Evolutionary conservation across 768 basidiomycete genomes (phyloP), one percentile per base, ranked within the genome.

Genomic region (Mycena alexandri): DNA sequence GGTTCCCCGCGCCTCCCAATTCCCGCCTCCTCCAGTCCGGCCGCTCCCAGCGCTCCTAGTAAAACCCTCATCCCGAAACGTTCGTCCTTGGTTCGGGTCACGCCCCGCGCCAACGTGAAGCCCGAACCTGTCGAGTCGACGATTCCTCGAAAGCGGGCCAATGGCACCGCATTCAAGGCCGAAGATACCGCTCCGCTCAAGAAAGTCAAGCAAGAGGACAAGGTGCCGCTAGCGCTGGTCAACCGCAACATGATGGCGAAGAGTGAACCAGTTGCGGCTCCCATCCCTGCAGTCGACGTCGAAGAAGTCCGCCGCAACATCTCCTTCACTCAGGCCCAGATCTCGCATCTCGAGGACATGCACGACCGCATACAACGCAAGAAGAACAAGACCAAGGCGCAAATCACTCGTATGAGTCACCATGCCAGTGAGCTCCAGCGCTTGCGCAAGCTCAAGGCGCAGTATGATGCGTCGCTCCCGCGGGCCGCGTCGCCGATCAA

Each of bases 171-270:
- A 43, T 25, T 43, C 55, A 38, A 38, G 5, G 25, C 33, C 42
- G 55, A 57, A 17, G 11, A 42, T 12, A 57, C 55, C n/a, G 44
- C 29, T 19, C 55, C 55, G 24, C 42, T 51, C n/a, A 80, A 80
- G 67, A 79, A 76, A 57, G 64, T 69, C 12, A 82, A 79, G 67
- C 63, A 69, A 4, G 78, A 79, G 34, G 63, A 73, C 8, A 78
- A 78, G 51, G 72, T 69, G 1, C 81, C 79, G 11, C 71, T 79
- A 7, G 61, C 70, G 8, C 62, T 19, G 3, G 64, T 72, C 16
- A 72, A 79, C 53, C 41, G 59, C 25, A 76, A 77, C 55, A 44
- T 34, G 19, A 10, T n/a, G 36, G 44, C 46, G 12, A 47, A 60
- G 22, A 24, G 25, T 25, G 62, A 69, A n/a, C 19, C 58, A 10